phyloP scores from a whole-genome alignment of 495 filamentous ascomycete genomes.

The Trypethelium eluteriae region DNA sequence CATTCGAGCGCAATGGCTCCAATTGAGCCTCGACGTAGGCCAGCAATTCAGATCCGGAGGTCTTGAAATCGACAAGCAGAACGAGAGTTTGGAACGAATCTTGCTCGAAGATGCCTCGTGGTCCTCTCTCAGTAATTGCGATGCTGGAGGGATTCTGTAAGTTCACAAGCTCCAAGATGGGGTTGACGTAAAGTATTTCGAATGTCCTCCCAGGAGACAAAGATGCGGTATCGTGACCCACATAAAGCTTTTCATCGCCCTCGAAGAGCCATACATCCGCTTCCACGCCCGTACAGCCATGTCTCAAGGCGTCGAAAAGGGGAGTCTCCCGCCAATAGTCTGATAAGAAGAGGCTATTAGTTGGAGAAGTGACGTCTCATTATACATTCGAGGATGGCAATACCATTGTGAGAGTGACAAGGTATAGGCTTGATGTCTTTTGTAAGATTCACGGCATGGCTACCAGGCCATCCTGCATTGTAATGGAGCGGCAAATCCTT shows the following conservation, averaged over 20 bases:
- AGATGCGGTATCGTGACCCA: slow-evolving; percentile 32
- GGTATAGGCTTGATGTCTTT: slow-evolving; percentile 59
- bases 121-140: not conserved
- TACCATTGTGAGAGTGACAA: slow-evolving; percentile 69
- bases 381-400: not conserved
- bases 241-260: slow-evolving; percentile 53
- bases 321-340: slow-evolving; percentile 83
- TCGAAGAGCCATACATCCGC: slow-evolving; percentile 83
- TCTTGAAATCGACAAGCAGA: slow-evolving; percentile 38
- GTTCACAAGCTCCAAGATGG: slow-evolving; percentile 30
- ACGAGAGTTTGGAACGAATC: slow-evolving; percentile 30
- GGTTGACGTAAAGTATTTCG: slow-evolving; percentile 32
- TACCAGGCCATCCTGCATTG: slow-evolving; percentile 41
- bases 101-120: slow-evolving; percentile 32
- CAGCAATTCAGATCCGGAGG: slow-evolving; percentile 23
- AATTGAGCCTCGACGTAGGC: slow-evolving; percentile 29
- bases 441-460: slow-evolving; percentile 71
- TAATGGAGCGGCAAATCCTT: not conserved
- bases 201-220: slow-evolving; percentile 32
- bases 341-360: not conserved
- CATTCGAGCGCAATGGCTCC: slow-evolving; percentile 25
- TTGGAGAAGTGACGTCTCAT: not conserved
- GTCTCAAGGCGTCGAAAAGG: slow-evolving; percentile 58
- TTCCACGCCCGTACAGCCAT: slow-evolving; percentile 66
- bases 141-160: slow-evolving; percentile 22